Evolutionary conservation across 2,329 filamentous ascomycete species (phyloP), one percentile per base, ranked within the genome.

Genomic region (Paramyrothecium roridum): DNA sequence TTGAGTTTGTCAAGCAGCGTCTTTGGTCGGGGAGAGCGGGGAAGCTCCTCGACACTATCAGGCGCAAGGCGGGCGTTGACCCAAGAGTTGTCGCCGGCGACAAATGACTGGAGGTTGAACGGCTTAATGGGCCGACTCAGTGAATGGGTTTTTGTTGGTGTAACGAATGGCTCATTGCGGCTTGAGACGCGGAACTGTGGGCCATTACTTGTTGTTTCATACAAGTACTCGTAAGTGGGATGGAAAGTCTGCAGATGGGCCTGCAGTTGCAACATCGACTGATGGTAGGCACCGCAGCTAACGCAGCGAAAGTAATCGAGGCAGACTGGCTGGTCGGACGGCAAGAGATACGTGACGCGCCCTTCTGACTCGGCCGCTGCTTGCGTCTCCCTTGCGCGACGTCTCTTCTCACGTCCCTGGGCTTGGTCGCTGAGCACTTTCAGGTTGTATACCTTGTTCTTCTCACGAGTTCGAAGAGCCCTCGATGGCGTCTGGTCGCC

Each of bases 351-450:
- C 48, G 70, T 74, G 53, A 84, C 75, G 57, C 66, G 73, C 61
- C 73, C 77, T 60, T 76, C 75, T 54, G 68, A 70, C 45, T 57
- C 55, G 40, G 58, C 56, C 22, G 58, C 62, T 57, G 55, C 50
- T 51, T 67, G 59, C 54, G 63, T 54, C 57, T 57, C 59, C 56
- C 66, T 61, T 55, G 63, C 57, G 54, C 63, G 63, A 63, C 73
- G 74, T 58, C 77, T 80, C 57, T 74, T 75, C 47, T 79, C 77
- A 60, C 75, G 80, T 3, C 82, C 81, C 52, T 82, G 76, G 7
- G 81, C 81, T 61, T 81, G 80, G 61, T 83, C 81, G 65, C 79
- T 85, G 17, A 86, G 69, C 13, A 79, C 72, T 64, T 84, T 86
- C 40, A 86, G 67, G 59, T 87, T 87, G 63, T 87, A 87, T 21